Base-by-base conservation (phyloP, 441 rosid genomes). In the Pelargonium myrrhifolium region DNA sequence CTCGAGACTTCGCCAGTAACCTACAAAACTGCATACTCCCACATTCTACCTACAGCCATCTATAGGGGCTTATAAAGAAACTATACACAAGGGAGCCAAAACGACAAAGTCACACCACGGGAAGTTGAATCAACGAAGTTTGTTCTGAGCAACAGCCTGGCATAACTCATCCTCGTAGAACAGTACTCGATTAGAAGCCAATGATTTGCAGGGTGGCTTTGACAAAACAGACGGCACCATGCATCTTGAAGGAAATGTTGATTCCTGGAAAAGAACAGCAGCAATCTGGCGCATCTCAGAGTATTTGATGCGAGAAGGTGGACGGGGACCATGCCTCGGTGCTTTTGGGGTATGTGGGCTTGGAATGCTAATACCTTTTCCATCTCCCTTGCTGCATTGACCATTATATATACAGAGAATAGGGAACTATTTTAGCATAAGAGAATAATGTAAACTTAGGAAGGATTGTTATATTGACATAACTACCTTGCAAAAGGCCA, bases 71-170 rank as follows among this genome's bases (percentile, higher is more conserved):
- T 43, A 22, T 26, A 77, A 71, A 71, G 78, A 77, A 76, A 77
- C 83, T 87, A 81, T 85, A 77, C 77, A 84, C 75, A 82, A 14
- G 26, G 53, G 35, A 61, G 18, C 28, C 37, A 11, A 60, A 20
- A 6, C 42, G 20, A 60, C 15, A 42, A 31, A 18, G 67, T 60
- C 62, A 65, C 39, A n/a, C 42, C 31, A 26, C 47, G 12, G 5
- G n/a, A 7, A n/a, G 26, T 12, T 39, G 11, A 65, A 80, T 90
- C 86, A 93, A 64, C 76, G 86, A 65, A 90, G 96, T 77, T 93
- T 93, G 74, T 93, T 90, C 74, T 93, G 93, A 79, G 97, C 94
- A 78, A 93, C 96, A 42, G 98, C 98, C 72, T 91, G 95, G 82
- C 98, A 91, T 70, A 93, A 71, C 64, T 93, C 98, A 40, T 93